phyloP scores from a whole-genome alignment of 2,329 filamentous ascomycete species.

The Leptographium wingfieldii region DNA sequence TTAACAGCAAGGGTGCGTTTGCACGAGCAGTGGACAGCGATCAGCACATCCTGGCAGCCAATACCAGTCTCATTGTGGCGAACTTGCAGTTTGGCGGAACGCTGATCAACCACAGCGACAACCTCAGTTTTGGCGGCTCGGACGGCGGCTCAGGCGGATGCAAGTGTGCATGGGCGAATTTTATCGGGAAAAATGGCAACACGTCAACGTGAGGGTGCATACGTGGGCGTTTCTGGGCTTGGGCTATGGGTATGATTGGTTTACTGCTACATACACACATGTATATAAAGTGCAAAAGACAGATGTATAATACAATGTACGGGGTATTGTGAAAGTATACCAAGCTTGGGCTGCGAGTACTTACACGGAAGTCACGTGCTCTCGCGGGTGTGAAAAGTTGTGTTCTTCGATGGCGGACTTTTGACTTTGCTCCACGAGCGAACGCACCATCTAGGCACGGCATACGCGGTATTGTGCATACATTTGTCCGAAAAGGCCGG shows the following conservation, averaged over 20 bases:
- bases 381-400: neutral
- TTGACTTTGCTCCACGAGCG: neutral
- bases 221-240: neutral
- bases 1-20: slow-evolving; percentile 39
- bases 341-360: neutral
- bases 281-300: too few relatives aligned
- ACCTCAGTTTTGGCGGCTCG: slow-evolving; percentile 42
- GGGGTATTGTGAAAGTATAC: too few relatives aligned
- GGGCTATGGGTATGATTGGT: neutral
- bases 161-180: slow-evolving; percentile 49
- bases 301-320: too few relatives aligned
- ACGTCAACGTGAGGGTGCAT: slow-evolving; percentile 1
- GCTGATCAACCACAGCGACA: slow-evolving; percentile 35
- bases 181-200: slow-evolving; percentile 17
- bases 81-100: slow-evolving; percentile 37
- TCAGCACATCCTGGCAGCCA: slow-evolving; percentile 29
- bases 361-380: neutral
- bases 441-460: neutral
- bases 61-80: slow-evolving; percentile 34
- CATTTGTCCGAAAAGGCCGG: neutral
- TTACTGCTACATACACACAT: too few relatives aligned
- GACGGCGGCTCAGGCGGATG: slow-evolving; percentile 53
- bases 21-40: slow-evolving; percentile 33
- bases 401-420: neutral
- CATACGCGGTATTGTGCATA: neutral